Base-by-base conservation (phyloP, 192 early-diverging fungal species). In the Chytriomyces confervae region DNA sequence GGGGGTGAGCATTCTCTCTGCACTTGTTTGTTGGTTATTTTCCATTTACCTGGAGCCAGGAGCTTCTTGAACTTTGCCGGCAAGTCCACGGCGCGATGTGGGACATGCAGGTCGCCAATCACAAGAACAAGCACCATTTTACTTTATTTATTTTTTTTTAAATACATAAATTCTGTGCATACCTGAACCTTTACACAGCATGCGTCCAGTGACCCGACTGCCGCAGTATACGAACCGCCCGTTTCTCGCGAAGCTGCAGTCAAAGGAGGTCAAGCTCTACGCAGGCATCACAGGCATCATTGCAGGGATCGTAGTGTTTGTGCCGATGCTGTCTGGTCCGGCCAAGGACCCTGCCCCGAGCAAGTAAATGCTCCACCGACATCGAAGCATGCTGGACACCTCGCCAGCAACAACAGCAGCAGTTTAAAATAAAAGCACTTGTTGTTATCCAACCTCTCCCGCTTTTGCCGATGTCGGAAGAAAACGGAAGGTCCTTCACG, bases 101-200 rank as follows among this genome's bases (percentile, higher is more conserved):
- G 97, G 84, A 99, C 95, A 87, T 98, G 94, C 71, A 97, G 88
- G 84, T 99, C 96, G 70, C 96, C 96, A 79, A 98, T 91, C 64
- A 89, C 93, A 29, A 98, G 89, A 70, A 96, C 91, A 24, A 97
- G 84, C 24, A 74, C 72, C 93, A 88, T 85, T 63, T 78, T 67
- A 27, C 24, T 27, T 27, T 27, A 27, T 0, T 27, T 27, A 27
- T 27, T 27, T 27, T 27, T 27, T 36, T n/a, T n/a, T n/a, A n/a
- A n/a, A n/a, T 36, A 36, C 36, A 1, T 36, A 0, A 36, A 36
- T 1, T 36, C 36, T 13, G 53, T 20, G 20, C 53, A 57, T 20
- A 57, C 53, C 53, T n/a, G 3, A 20, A 57, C 53, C 3, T 20
- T 20, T 20, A 57, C 53, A 57, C 53, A 57, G 13, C 36, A 68